Evolutionary conservation across 176 grass and related monocot genomes (phyloP).

Genomic region (Saccharum officinarum): DNA sequence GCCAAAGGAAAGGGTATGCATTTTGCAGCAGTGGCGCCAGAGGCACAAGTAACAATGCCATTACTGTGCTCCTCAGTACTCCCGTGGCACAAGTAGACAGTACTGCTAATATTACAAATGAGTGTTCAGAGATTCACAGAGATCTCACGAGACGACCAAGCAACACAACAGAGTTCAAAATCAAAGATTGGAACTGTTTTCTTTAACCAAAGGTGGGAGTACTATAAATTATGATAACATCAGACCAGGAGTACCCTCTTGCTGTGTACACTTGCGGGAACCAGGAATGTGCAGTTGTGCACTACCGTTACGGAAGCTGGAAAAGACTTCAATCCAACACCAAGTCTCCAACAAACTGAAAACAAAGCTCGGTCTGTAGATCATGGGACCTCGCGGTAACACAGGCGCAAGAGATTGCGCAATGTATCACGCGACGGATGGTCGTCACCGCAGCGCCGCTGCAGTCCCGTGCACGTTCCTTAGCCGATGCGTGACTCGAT

Average conservation of each 20-base stretch:
- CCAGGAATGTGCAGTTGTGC: background rate
- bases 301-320: background rate
- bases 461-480: constrained; percentile 23
- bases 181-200: background rate
- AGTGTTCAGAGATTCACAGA: background rate
- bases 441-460: background rate
- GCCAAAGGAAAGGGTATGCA: background rate
- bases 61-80: background rate
- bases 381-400: background rate
- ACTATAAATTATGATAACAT: too few relatives aligned
- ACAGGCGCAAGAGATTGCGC: background rate
- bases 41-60: constrained; percentile 15
- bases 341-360: too few relatives aligned
- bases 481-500: background rate
- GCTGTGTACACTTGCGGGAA: too few relatives aligned
- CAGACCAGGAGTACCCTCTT: too few relatives aligned
- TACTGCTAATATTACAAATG: too few relatives aligned
- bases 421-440: background rate
- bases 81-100: background rate
- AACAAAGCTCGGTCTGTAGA: too few relatives aligned
- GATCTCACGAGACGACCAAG: background rate
- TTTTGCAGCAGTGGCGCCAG: background rate
- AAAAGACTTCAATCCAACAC: too few relatives aligned
- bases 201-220: background rate
- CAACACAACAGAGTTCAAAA: background rate